Conservation (phyloP, 352 stramenopile genomes). For the Phytophthora sp. region DNA sequence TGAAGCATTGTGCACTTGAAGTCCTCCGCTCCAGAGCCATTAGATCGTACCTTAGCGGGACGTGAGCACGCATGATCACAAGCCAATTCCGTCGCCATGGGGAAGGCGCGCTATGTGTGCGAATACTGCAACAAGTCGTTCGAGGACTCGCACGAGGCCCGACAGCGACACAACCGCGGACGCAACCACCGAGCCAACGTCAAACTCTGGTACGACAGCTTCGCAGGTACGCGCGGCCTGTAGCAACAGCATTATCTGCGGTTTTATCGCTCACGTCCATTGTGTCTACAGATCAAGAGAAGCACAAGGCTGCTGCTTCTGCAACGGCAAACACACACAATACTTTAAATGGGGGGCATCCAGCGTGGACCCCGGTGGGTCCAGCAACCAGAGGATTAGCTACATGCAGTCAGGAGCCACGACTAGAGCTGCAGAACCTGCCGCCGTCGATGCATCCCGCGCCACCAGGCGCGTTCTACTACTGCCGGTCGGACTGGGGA, state of each 20-base stretch:
- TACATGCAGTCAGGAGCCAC: not conserved
- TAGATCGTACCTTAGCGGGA: slow-evolving; percentile 47
- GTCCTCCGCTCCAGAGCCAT: not conserved
- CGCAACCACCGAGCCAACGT: slow-evolving; percentile 85
- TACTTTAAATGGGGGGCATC: not conserved
- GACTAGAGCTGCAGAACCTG: slow-evolving; percentile 30
- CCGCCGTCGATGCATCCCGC: slow-evolving; percentile 81
- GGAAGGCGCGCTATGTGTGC: slow-evolving; percentile 61
- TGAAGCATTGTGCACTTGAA: slow-evolving; percentile 8
- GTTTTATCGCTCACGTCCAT: too few relatives aligned
- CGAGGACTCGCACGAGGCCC: slow-evolving; percentile 77
- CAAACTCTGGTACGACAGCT: slow-evolving; percentile 86
- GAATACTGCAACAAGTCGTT: slow-evolving; percentile 87
- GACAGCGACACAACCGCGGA: slow-evolving; percentile 65
- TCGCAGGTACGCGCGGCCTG: slow-evolving; percentile 53
- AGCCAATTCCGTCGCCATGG: slow-evolving; percentile 42
- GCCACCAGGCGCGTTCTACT: slow-evolving; percentile 53
- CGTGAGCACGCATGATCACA: too few relatives aligned
- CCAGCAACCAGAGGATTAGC: not conserved
- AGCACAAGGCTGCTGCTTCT: slow-evolving; percentile 17
- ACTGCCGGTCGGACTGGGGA: slow-evolving; percentile 61
- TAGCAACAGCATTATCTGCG: too few relatives aligned
- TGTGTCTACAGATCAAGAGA: slow-evolving; percentile 46
- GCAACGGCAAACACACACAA: not conserved
- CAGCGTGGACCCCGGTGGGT: slow-evolving; percentile 12